A percentile compares a stretch with the other conserved stretches of the same genome.
phyloP scores from a whole-genome alignment of 805 yeast species.

The Saccharomyces kudriavzevii region DNA sequence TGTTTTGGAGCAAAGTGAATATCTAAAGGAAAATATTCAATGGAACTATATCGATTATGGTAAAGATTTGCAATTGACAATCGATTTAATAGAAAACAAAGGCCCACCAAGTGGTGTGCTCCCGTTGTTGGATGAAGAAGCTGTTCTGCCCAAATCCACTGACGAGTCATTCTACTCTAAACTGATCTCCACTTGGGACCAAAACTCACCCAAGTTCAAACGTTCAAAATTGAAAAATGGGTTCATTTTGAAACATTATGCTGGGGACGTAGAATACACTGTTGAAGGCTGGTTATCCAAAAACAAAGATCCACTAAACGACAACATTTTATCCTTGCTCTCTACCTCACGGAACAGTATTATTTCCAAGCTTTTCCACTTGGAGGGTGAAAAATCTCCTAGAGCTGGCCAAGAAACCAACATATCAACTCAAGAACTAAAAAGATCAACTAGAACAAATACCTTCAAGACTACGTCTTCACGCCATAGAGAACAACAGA shows the following conservation, averaged over 20 bases:
- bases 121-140: conserved; percentile 86
- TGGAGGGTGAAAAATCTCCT: conserved; percentile 18
- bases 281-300: conserved; percentile 91
- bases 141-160: conserved; percentile 84
- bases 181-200: conserved; percentile 56
- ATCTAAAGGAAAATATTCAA: conserved; percentile 83
- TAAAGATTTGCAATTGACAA: conserved; percentile 87
- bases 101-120: conserved; percentile 68
- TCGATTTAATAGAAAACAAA: conserved; percentile 76
- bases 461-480: conserved; percentile 74
- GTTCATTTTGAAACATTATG: conserved; percentile 83
- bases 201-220: conserved; percentile 45
- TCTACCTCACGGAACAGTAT: conserved; percentile 49
- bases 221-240: conserved; percentile 71
- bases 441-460: conserved; percentile 22
- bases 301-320: conserved; percentile 88
- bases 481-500: conserved; percentile 80
- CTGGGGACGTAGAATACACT: conserved; percentile 91
- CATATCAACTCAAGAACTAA: conserved; percentile 23
- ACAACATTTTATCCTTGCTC: conserved; percentile 56
- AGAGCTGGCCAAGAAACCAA: conserved; percentile 15
- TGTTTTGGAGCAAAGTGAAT: conserved; percentile 94
- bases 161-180: conserved; percentile 80
- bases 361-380: conserved; percentile 46
- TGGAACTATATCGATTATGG: conserved; percentile 98